Evolutionary conservation across 768 basidiomycete species (phyloP), one percentile per base, ranked within the genome.

Genomic region (Podaxis pistillaris): DNA sequence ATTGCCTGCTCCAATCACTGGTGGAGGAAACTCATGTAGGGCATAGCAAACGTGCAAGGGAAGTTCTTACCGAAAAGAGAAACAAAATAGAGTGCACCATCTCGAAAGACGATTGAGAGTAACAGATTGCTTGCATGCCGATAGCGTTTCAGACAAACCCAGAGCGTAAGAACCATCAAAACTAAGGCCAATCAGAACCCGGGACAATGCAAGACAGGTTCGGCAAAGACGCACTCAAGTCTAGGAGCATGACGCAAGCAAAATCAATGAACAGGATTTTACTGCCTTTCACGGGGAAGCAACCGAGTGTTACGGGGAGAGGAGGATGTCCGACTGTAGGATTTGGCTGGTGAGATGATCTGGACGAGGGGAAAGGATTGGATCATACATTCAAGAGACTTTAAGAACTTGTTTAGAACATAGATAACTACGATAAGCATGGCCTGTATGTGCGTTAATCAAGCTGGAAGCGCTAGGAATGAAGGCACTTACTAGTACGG

Each of bases 1-100:
- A 46, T 46, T 46, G n/a, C 44, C 15, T 7, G 9, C 44, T 9
- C 44, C 44, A 15, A 46, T 17, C 12, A 46, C 44, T 46, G n/a
- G 44, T 4, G 15, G 44, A 17, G 19, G n/a, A 8, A 19, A 46
- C 7, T 19, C 17, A n/a, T 19, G 19, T 19, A n/a, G 8, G 17
- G 19, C 9, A n/a, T 46, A 19, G 8, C 19, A 7, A 6, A 17
- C 7, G 19, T 7, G 8, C 1, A 8, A 4, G 44, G 44, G 15
- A 6, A 3, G 15, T 13, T 17, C 52, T 53, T 28, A 73, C 70
- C 22, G 58, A 66, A 69, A 15, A 71, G 44, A 52, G 67, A 67
- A 5, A 73, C 22, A 30, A 69, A 73, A 54, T 69, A 71, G n/a
- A 63, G 62, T 46, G 67, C 63, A 1, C 72, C 70, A 33, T 73